Base-by-base conservation (phyloP, 2,329 filamentous ascomycete species). In the Dichotomopilus funicola region DNA sequence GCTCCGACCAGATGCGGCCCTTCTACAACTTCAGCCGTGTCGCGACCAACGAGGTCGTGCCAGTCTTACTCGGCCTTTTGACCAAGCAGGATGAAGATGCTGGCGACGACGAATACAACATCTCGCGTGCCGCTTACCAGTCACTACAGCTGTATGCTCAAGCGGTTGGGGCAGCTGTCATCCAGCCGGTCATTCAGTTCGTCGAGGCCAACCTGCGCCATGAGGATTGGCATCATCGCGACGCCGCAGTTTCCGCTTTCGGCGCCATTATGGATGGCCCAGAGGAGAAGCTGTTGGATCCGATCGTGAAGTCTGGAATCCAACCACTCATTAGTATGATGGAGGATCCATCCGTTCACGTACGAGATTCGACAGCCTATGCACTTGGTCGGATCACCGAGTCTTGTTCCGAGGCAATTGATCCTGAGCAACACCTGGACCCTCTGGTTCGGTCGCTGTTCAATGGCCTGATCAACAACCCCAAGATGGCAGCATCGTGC, bases 251-350 rank as follows among this genome's bases (percentile, higher is more conserved):
- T 36, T 96, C 94, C 57, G 91, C 94, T 13, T 97, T 99, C 64
- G 94, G 94, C 61, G 94, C 91, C 63, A 97, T 99, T 65, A 96
- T 99, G 91, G 94, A 99, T 69, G 94, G 94, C 33, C 94, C 94
- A 1, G 94, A 97, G 57, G 89, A 95, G 72, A 89, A 89, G 75
- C 84, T 92, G 49, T 78, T 99, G 51, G 90, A 95, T 66, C 91
- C 92, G 55, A 87, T 99, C 55, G 89, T 99, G 67, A 96, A 96
- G 77, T 92, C 96, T 71, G 94, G 91, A 59, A 81, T 99, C 49
- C 88, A 89, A 51, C 89, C 96, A 53, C 79, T 99, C 50, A 94
- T 99, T 67, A 83, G 81, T 63, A 86, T 86, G 82, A 97, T 97
- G 89, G 86, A 94, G 56, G 94, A 99, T 69, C 81, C 79, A 63